Base-by-base conservation (phyloP, 2,329 filamentous ascomycete species). In the Neopestalotiopsis sp. region DNA sequence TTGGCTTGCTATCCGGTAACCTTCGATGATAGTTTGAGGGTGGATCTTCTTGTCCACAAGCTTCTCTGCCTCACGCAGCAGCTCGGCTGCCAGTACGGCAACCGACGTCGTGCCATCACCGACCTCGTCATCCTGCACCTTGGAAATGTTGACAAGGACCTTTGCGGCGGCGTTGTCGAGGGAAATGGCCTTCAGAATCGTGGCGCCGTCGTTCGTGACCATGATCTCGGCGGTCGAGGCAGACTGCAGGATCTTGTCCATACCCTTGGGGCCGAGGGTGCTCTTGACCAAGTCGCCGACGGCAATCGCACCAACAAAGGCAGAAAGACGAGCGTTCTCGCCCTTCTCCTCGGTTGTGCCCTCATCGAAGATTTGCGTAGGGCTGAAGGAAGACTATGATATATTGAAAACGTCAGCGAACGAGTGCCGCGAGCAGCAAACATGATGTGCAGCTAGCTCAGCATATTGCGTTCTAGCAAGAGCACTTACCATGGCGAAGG, bases 71-170 rank as follows among this genome's bases (percentile, higher is more conserved):
- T 99, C 96, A 72, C 96, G 92, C 73, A 99, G 88, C 70, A 99
- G 89, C 85, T 99, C 96, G 70, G 96, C 96, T 53, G 96, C 95
- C 72, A 99, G 87, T 17, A 99, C 96, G 58, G 96, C 92, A 68
- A 99, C 96, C n/a, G 95, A 98, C 28, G 96, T 99, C 61, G 96
- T 99, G 69, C 96, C 96, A 80, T 99, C 96, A 78, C 96, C 96
- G 30, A 99, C 95, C 82, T 99, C 96, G 80, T 99, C 96, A 78
- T 99, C 96, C 81, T 99, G 96, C 5, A 99, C 96, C 85, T 99
- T 99, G 72, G 95, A 98, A 76, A 99, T 98, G 82, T 99, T 99
- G 79, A 99, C 96, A 58, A 99, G 88, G 5, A 99, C 96, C 85
- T 99, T 99, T 67, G 96, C 96, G 28, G 96, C 96, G 58, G 96